Evolutionary conservation across 2,329 filamentous ascomycete species (phyloP).

Genomic region (Rugonectria rugulosa): DNA sequence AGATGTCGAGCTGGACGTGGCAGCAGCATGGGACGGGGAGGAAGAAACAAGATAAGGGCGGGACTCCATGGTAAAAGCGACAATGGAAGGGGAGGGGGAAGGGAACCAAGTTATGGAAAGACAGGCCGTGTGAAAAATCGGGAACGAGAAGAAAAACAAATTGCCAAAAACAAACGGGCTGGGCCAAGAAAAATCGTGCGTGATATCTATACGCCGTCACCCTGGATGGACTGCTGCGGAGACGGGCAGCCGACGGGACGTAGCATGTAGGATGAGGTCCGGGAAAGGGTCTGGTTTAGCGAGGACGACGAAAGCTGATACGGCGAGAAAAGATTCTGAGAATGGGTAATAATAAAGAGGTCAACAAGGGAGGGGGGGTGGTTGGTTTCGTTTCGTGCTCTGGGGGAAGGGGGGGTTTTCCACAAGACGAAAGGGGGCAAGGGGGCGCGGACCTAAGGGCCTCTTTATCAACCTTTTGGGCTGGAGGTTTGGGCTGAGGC

Average conservation of each 20-base stretch:
- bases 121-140: neutral
- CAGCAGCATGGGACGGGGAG: neutral
- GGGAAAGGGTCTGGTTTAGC: neutral
- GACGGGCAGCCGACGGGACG: slow-evolving; percentile 13
- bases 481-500: neutral
- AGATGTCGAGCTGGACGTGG: neutral
- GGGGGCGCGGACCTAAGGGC: neutral
- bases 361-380: no score
- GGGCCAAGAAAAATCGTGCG: slow-evolving; percentile 13
- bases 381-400: no score
- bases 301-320: neutral
- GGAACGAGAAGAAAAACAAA: neutral
- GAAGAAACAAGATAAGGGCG: slow-evolving; percentile 2
- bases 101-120: no score
- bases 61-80: slow-evolving; percentile 4
- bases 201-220: slow-evolving; percentile 11
- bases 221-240: slow-evolving; percentile 3
- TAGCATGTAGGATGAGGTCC: slow-evolving; percentile 8
- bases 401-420: neutral
- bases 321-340: neutral
- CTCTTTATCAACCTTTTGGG: slow-evolving; percentile 7
- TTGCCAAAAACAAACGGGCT: neutral
- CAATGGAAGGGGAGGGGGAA: slow-evolving; percentile 1
- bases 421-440: neutral
- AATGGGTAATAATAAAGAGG: neutral